phyloP scores from a whole-genome alignment of 306 rosid genomes.

The Cyamopsis tetragonoloba region DNA sequence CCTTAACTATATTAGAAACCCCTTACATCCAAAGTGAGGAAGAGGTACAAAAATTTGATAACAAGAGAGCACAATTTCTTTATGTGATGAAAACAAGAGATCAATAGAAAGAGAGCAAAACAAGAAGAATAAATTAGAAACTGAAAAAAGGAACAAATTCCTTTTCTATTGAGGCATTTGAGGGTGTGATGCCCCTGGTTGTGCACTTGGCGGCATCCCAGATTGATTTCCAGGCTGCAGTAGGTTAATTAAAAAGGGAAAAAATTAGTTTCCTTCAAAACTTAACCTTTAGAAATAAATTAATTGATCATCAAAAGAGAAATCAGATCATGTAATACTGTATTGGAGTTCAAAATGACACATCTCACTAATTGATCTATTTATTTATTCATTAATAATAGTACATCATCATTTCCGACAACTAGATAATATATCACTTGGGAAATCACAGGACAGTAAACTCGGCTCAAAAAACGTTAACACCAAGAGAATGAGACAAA shows the following conservation, averaged over 20 bases:
- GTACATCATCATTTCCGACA: background rate
- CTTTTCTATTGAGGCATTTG: slow-evolving; percentile 60
- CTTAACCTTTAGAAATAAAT: background rate
- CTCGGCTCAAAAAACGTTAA: background rate
- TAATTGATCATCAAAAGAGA: background rate
- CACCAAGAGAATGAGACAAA: background rate
- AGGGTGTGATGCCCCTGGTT: slow-evolving; percentile 42
- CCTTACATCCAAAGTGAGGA: background rate
- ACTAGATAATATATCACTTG: background rate
- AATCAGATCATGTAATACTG: background rate
- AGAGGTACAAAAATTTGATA: background rate
- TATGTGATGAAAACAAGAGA: slow-evolving; percentile 6
- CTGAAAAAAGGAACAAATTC: slow-evolving; percentile 2
- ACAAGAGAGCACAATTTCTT: background rate
- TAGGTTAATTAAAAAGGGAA: slow-evolving; percentile 1
- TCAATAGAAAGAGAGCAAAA: background rate
- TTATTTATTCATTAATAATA: background rate
- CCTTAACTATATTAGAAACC: background rate
- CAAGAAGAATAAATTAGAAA: background rate
- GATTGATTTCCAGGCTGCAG: slow-evolving; percentile 75
- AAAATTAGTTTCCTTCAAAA: slow-evolving; percentile 6
- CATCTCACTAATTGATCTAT: background rate
- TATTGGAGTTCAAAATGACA: background rate
- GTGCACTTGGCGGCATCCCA: slow-evolving; percentile 68
- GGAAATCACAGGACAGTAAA: background rate